phyloP scores from a whole-genome alignment of 2,329 filamentous ascomycete species.

The Curvularia sp. region DNA sequence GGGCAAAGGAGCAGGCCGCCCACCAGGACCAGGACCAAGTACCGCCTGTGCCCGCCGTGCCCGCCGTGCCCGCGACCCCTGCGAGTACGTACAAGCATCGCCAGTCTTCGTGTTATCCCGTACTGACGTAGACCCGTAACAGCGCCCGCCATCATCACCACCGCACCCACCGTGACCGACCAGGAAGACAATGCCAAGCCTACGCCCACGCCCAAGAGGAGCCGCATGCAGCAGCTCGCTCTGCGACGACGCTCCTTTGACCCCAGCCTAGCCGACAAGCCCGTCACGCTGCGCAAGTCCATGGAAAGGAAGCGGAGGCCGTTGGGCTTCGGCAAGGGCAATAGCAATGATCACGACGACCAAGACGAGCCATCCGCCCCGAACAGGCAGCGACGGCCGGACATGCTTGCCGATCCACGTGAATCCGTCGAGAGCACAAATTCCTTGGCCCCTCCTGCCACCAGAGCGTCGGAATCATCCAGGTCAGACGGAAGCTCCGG shows the following conservation, averaged over 20 bases:
- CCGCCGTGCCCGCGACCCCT: slow-evolving; percentile 47
- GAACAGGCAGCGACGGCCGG: slow-evolving; percentile 61
- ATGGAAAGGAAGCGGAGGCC: slow-evolving; percentile 46
- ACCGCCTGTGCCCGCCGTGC: slow-evolving; percentile 50
- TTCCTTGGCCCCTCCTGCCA: slow-evolving; percentile 68
- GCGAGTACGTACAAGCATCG: slow-evolving; percentile 23
- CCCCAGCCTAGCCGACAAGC: slow-evolving; percentile 40
- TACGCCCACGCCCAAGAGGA: slow-evolving; percentile 39
- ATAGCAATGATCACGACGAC: slow-evolving; percentile 39
- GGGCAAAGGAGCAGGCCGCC: slow-evolving; percentile 72
- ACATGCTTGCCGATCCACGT: slow-evolving; percentile 64
- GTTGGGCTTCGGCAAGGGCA: slow-evolving; percentile 40
- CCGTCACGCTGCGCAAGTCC: slow-evolving; percentile 44
- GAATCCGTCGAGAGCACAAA: slow-evolving; percentile 69
- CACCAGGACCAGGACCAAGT: slow-evolving; percentile 20
- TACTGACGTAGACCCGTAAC: slow-evolving; percentile 35
- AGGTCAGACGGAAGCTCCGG: slow-evolving; percentile 84
- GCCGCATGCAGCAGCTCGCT: slow-evolving; percentile 47
- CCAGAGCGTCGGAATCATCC: slow-evolving; percentile 83
- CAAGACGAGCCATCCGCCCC: slow-evolving; percentile 61
- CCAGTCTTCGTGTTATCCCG: slow-evolving; percentile 5
- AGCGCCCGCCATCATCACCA: slow-evolving; percentile 82
- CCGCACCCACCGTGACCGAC: slow-evolving; percentile 74
- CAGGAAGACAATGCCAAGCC: slow-evolving; percentile 20
- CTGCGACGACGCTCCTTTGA: slow-evolving; percentile 50